A percentile compares a stretch with the other conserved stretches of the same genome.
phyloP scores from a whole-genome alignment of 441 rosid genomes.

The Monsonia emarginata region DNA sequence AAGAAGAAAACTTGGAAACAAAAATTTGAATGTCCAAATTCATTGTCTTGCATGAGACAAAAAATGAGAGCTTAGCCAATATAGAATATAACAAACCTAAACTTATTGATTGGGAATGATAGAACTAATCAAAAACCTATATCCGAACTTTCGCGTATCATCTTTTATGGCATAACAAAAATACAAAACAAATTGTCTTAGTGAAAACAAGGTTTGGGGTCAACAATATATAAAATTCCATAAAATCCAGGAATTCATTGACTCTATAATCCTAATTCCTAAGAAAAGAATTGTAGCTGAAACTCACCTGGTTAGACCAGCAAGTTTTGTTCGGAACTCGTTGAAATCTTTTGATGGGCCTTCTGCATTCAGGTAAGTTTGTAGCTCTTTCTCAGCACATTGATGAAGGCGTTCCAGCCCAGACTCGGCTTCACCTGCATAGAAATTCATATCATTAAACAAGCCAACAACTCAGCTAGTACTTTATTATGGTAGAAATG shows the following conservation, averaged over 20 bases:
- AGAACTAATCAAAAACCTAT: not conserved
- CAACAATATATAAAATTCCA: not conserved
- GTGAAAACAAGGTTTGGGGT: not conserved
- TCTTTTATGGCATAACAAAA: too few species aligned
- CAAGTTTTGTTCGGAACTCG: slow-evolving; percentile 63
- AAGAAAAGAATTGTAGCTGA: not conserved
- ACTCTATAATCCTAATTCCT: not conserved
- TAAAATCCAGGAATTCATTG: not conserved
- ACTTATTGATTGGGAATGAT: not conserved
- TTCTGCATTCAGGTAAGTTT: slow-evolving; percentile 35
- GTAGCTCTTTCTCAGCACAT: slow-evolving; percentile 69
- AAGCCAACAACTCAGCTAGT: slow-evolving; percentile 1
- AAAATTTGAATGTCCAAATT: too few species aligned
- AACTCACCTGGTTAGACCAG: slow-evolving; percentile 58
- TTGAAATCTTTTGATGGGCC: slow-evolving; percentile 46
- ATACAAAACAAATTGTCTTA: not conserved
- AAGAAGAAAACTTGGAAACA: too few species aligned
- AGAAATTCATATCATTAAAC: not conserved
- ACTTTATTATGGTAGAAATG: not conserved
- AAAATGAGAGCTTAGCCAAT: not conserved
- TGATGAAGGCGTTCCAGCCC: slow-evolving; percentile 74
- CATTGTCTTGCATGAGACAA: too few species aligned
- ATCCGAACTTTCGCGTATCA: not conserved
- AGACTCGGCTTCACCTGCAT: slow-evolving; percentile 69
- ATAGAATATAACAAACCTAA: not conserved